Base-by-base conservation (phyloP, 129 eudicot genomes). In the Centaurea solstitialis region DNA sequence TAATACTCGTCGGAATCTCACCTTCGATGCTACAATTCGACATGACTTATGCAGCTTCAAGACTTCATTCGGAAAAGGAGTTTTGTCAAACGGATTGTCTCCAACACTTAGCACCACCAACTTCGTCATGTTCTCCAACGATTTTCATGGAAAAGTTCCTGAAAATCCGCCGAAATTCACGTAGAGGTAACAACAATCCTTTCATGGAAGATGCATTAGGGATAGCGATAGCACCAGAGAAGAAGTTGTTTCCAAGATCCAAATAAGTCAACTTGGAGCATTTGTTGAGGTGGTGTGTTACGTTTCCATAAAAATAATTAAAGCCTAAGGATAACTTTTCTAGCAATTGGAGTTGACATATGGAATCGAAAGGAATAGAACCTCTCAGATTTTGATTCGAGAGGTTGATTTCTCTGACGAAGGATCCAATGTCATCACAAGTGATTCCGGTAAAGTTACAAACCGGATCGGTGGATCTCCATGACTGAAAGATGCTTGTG, bases 71-170 rank as follows among this genome's bases (percentile, higher is more conserved):
- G 99, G 99, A 76, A 95, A 93, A 10, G 86, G 82, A n/a, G 92
- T 84, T 9, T 23, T 53, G 59, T 91, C 87, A 61, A 95, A 89
- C 2, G 81, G 79, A 76, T 95, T 95, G 45, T 95, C 99, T 1
- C 99, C 99, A 0, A 95, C 43, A 82, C 98, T 89, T 22, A 95
- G 53, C 50, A n/a, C n/a, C n/a, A n/a, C n/a, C n/a, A n/a, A n/a
- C n/a, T n/a, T n/a, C n/a, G n/a, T n/a, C n/a, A n/a, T 93, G 62
- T 73, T 82, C 2, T 70, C 66, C 6, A 95, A 82, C 12, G 99
- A 93, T 23, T 66, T 79, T 94, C 97, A 95, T 0, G 97, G 98
- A 26, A 95, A 93, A 17, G 53, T 18, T 12, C 97, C 99, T 81
- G 62, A 80, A 65, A 93, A 84, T 6, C 98, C 93, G 7, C 88